These are phyloP conservation scores for Limnanthes douglasii DNA, from an alignment of 345 rosid species.

Conservation along the genomic window DNA sequence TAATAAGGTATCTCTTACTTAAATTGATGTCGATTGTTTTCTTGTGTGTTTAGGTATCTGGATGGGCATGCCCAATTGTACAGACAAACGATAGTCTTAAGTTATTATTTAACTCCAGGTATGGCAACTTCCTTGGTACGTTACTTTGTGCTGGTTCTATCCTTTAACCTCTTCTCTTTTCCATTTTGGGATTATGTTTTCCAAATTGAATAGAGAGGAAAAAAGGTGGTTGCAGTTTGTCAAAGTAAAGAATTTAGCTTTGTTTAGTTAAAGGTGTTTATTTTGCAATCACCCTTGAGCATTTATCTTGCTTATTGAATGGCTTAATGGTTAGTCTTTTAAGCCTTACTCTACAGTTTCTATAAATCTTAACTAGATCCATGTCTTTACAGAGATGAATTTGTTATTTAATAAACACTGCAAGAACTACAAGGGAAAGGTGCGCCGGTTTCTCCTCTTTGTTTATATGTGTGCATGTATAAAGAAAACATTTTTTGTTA, in stretches of 20 bases:
- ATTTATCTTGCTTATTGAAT: neutral
- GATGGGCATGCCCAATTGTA: constrained; percentile 65
- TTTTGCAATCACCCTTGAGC: neutral
- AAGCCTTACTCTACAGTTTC: constrained; percentile 2
- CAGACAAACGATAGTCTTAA: constrained; percentile 64
- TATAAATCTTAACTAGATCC: neutral
- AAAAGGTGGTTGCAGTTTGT: no score
- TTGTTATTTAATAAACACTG: constrained; percentile 56
- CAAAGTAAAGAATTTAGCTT: no score
- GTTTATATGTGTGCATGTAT: neutral
- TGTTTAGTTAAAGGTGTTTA: neutral
- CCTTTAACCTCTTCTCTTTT: neutral
- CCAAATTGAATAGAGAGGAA: no score
- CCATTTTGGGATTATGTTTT: no score
- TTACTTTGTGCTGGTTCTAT: no score
- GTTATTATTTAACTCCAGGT: constrained; percentile 83
- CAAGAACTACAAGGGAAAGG: constrained; percentile 75
- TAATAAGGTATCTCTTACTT: constrained; percentile 1
- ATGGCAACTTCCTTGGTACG: constrained; percentile 3
- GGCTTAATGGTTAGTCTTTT: neutral
- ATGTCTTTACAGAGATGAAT: constrained; percentile 51
- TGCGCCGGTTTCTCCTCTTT: constrained; percentile 10
- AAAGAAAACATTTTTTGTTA: neutral
- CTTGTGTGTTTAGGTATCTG: constrained; percentile 48
- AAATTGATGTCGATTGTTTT: neutral